Conservation (phyloP, 2,329 filamentous ascomycete species). For the Juglanconis sp. region DNA sequence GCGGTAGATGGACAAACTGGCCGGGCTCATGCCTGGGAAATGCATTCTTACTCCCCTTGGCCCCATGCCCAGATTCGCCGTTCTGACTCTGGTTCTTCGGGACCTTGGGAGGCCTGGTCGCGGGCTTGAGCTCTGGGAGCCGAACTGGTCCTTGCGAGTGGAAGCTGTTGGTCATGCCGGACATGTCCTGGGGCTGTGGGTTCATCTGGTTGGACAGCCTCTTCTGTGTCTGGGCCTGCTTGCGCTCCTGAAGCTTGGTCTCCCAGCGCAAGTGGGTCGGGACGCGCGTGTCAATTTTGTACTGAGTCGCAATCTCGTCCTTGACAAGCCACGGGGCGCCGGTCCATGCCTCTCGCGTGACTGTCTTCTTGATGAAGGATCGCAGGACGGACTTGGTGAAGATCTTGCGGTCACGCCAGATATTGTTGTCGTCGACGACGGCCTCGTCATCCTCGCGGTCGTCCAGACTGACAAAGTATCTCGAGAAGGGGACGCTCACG, state of each 20-base stretch:
- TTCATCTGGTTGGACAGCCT: conserved; percentile 42
- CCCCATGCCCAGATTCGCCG: conserved; percentile 25
- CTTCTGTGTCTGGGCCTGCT: conserved; percentile 65
- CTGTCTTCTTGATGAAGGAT: conserved; percentile 91
- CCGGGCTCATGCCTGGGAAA: conserved; percentile 35
- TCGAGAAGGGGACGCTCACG: conserved; percentile 66
- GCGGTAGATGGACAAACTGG: conserved; percentile 34
- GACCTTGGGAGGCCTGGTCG: conserved; percentile 64
- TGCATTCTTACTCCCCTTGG: conserved; percentile 36
- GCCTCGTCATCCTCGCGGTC: conserved; percentile 68
- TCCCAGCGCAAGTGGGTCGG: conserved; percentile 80
- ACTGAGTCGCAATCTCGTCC: conserved; percentile 75
- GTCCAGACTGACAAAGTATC: conserved; percentile 76
- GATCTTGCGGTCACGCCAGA: conserved; percentile 81
- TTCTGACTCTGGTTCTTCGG: conserved; percentile 64
- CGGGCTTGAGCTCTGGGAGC: conserved; percentile 71
- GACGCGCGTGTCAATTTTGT: conserved; percentile 83
- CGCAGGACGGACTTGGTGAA: conserved; percentile 94
- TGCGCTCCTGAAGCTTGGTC: conserved; percentile 73
- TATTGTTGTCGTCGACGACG: conserved; percentile 75
- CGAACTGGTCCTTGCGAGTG: conserved; percentile 48
- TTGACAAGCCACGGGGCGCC: conserved; percentile 98
- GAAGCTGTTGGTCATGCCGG: conserved; percentile 33
- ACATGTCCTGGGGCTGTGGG: conserved; percentile 39
- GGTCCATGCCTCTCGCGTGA: conserved; percentile 88